A percentile compares a stretch with the other conserved stretches of the same genome.
Evolutionary conservation across 192 early-diverging fungal genomes (phyloP).

Genomic region (Pilobolus umbonatus): DNA sequence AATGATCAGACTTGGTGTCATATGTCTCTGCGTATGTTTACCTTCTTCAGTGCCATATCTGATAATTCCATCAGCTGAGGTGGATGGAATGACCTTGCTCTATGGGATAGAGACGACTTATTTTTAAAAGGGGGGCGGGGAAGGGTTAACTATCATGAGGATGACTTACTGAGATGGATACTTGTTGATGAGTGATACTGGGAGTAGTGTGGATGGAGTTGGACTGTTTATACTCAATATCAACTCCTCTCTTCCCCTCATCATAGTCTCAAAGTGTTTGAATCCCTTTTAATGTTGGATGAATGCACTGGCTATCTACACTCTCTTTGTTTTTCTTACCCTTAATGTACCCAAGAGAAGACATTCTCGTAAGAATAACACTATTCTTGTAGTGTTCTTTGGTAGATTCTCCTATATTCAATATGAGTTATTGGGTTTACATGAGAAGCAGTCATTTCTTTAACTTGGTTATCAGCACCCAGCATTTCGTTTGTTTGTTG

Average conservation of each 20-base stretch:
- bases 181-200: no score
- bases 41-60: neutral
- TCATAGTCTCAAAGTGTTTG: constrained; percentile 1
- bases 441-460: neutral
- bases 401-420: neutral
- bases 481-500: constrained; percentile 4
- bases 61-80: no score
- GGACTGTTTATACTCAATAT: no score
- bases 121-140: no score
- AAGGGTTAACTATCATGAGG: no score
- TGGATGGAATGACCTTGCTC: no score
- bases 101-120: no score
- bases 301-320: neutral
- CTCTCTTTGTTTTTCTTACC: neutral
- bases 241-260: constrained; percentile 9
- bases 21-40: neutral
- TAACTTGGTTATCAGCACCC: constrained; percentile 5
- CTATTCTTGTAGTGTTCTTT: constrained; percentile 4
- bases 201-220: no score
- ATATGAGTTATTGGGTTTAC: neutral
- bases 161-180: no score
- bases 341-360: constrained; percentile 5
- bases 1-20: neutral
- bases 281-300: neutral
- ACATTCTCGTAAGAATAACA: constrained; percentile 5